These are phyloP conservation scores for Pichia sp. DNA, from an alignment of 1,139 yeast genomes.

Conservation along the genomic window DNA sequence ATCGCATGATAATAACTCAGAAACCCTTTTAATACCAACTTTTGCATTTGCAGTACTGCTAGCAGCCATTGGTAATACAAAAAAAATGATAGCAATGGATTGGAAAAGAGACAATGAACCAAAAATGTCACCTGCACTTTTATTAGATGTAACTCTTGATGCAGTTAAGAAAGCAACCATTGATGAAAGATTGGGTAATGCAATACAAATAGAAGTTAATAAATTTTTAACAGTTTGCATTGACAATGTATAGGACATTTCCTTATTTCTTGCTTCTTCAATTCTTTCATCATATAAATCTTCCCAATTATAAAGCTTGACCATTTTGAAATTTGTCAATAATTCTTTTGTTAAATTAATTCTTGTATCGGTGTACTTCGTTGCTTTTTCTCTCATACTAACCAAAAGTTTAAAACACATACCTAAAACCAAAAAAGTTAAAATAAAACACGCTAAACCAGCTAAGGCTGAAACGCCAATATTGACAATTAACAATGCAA, in stretches of 20 bases:
- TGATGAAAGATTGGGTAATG: constrained; percentile 40
- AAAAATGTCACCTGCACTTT: constrained; percentile 64
- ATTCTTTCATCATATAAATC: constrained; percentile 38
- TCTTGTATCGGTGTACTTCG: constrained; percentile 39
- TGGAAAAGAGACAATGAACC: constrained; percentile 75
- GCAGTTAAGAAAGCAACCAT: constrained; percentile 63
- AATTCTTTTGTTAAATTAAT: constrained; percentile 40
- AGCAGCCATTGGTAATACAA: constrained; percentile 61
- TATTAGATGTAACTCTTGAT: constrained; percentile 43
- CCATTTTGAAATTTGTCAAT: constrained; percentile 39
- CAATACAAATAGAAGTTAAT: constrained; percentile 38
- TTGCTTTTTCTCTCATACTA: constrained; percentile 40
- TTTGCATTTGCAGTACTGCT: constrained; percentile 42
- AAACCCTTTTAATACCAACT: constrained; percentile 39
- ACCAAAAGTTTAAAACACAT: constrained; percentile 37
- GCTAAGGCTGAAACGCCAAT: constrained; percentile 69
- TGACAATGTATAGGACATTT: constrained; percentile 36
- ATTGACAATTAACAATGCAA: constrained; percentile 59
- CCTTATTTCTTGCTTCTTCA: constrained; percentile 34
- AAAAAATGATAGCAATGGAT: constrained; percentile 42
- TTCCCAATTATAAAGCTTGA: constrained; percentile 48
- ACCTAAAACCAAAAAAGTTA: constrained; percentile 29
- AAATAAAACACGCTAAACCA: constrained; percentile 51
- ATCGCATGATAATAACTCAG: constrained; percentile 29
- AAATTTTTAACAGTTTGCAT: constrained; percentile 39